phyloP scores from a whole-genome alignment of 768 basidiomycete species.

The Russula earlei region DNA sequence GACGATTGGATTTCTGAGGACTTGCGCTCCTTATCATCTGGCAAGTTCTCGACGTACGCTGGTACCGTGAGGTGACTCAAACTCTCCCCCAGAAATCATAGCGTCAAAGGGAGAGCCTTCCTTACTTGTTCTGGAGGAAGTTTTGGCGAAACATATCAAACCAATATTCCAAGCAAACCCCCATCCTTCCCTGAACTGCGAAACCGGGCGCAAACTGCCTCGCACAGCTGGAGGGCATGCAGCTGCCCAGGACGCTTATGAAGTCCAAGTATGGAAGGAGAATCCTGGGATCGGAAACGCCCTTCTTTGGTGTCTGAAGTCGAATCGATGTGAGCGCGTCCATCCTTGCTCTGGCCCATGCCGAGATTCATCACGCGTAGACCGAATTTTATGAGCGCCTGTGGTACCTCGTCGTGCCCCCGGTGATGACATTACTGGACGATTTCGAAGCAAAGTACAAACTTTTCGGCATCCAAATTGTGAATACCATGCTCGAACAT shows the following conservation, averaged over 20 bases:
- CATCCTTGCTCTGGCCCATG: background rate
- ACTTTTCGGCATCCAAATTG: constrained; percentile 48
- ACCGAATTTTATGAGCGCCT: constrained; percentile 45
- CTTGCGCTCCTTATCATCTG: constrained; percentile 30
- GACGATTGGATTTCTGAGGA: constrained; percentile 33
- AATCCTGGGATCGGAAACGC: constrained; percentile 47
- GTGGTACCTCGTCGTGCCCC: constrained; percentile 75
- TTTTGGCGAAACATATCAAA: constrained; percentile 49
- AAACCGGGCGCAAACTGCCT: constrained; percentile 54
- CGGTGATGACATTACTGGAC: constrained; percentile 70
- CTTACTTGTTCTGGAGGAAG: constrained; percentile 30
- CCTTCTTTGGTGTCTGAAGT: constrained; percentile 56
- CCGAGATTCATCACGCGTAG: constrained; percentile 30
- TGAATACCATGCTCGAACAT: constrained; percentile 43
- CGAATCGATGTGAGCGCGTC: constrained; percentile 40
- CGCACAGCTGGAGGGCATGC: constrained; percentile 53
- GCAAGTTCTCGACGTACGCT: constrained; percentile 27
- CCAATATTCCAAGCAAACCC: constrained; percentile 56
- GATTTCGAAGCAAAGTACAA: constrained; percentile 68
- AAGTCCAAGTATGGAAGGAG: constrained; percentile 65
- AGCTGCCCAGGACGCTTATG: constrained; percentile 61
- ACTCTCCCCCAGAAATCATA: constrained; percentile 25
- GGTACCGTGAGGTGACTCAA: background rate
- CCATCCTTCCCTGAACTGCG: constrained; percentile 56
- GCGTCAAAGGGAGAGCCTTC: constrained; percentile 22